Conservation (phyloP, 257 asterid genomes). For the Vinca minor region DNA sequence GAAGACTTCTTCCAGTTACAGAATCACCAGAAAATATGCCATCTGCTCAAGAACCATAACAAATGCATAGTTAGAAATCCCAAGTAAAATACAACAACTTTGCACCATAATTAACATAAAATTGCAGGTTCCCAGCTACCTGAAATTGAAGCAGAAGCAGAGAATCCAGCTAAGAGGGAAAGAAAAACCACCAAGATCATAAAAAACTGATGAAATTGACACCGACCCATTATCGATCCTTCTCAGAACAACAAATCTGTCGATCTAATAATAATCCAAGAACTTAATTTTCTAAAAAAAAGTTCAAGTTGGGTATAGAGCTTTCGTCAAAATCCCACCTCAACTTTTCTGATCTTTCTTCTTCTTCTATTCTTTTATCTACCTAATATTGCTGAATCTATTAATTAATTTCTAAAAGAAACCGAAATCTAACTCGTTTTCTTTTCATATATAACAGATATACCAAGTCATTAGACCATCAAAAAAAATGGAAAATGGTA, state of each 20-base stretch:
- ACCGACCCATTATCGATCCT: constrained; percentile 37
- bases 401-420: too few relatives aligned
- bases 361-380: background rate
- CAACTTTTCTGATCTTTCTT: constrained; percentile 2
- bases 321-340: constrained; percentile 2
- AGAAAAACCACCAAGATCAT: constrained; percentile 28
- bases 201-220: constrained; percentile 19
- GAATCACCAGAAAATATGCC: constrained; percentile 37
- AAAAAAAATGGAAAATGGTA: background rate
- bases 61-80: background rate
- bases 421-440: too few relatives aligned
- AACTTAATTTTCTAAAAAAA: background rate
- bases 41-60: constrained; percentile 30
- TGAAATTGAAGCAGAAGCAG: constrained; percentile 46
- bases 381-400: background rate
- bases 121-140: constrained; percentile 22
- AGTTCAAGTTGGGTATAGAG: background rate
- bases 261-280: constrained; percentile 9
- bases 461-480: background rate
- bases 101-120: too few relatives aligned
- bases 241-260: constrained; percentile 2
- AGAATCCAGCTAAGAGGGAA: constrained; percentile 28
- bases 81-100: too few relatives aligned
- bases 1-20: constrained; percentile 55
- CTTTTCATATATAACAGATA: too few relatives aligned